Evolutionary conservation across 2,329 filamentous ascomycete species (phyloP).

Genomic region (Beauveria sp.): DNA sequence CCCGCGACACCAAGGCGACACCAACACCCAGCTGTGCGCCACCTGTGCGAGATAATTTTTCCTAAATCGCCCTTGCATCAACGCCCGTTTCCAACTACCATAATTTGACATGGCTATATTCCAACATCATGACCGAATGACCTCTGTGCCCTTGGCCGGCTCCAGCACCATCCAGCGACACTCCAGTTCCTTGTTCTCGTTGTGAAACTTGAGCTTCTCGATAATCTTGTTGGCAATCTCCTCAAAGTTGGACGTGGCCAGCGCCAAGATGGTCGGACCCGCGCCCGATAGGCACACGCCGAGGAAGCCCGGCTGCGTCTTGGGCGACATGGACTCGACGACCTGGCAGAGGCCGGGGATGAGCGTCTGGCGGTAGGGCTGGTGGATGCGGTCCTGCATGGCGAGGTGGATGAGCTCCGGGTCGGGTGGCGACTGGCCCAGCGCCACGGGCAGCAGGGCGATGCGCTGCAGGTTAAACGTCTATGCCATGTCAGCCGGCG

Average conservation of each 20-base stretch:
- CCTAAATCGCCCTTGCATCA: not conserved
- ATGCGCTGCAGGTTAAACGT: conserved; percentile 92
- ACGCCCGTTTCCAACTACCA: not conserved
- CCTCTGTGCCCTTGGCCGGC: conserved; percentile 65
- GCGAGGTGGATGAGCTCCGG: conserved; percentile 91
- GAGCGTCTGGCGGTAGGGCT: conserved; percentile 85
- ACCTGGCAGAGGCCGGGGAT: conserved; percentile 91
- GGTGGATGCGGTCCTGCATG: conserved; percentile 98
- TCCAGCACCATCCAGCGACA: conserved; percentile 86
- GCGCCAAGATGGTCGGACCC: conserved; percentile 86
- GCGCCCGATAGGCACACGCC: conserved; percentile 94
- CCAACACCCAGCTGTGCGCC: not conserved
- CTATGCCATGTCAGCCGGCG: conserved; percentile 28
- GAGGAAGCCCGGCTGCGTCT: conserved; percentile 76
- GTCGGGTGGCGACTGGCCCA: conserved; percentile 84
- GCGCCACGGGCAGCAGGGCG: conserved; percentile 79
- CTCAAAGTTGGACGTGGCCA: conserved; percentile 86
- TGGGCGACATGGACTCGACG: conserved; percentile 81
- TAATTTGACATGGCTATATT: not conserved
- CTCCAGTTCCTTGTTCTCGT: conserved; percentile 54
- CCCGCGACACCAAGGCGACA: not conserved
- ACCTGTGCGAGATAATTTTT: no score
- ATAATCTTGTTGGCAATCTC: conserved; percentile 77
- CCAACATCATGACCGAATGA: conserved; percentile 28
- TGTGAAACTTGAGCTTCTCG: conserved; percentile 57